Evolutionary conservation across 305 asterid species (phyloP).

Genomic region (Withania somnifera): DNA sequence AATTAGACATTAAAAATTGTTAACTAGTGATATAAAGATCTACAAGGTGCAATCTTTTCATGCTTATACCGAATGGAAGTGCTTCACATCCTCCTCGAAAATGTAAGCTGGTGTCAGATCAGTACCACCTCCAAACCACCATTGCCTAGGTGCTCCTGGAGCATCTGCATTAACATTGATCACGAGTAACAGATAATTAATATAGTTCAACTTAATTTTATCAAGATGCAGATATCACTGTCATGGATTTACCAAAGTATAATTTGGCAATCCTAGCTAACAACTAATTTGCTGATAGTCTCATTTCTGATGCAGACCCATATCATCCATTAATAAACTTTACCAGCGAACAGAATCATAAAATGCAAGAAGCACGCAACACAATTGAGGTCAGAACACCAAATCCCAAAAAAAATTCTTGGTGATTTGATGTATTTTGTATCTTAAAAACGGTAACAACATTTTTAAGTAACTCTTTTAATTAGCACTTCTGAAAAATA

Average conservation of each 20-base stretch:
- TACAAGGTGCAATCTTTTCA: neutral
- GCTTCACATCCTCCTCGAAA: conserved; percentile 91
- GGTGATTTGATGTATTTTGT: neutral
- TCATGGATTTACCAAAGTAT: neutral
- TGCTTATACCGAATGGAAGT: conserved; percentile 71
- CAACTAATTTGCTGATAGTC: neutral
- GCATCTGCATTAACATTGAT: conserved; percentile 42
- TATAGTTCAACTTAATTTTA: neutral
- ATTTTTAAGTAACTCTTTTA: neutral
- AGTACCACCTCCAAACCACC: conserved; percentile 99
- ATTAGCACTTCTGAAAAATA: neutral
- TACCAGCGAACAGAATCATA: neutral
- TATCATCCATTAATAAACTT: neutral
- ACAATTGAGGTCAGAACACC: neutral
- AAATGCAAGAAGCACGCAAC: neutral
- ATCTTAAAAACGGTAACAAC: neutral
- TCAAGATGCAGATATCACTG: neutral
- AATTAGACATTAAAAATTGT: neutral
- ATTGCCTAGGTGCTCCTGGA: conserved; percentile 89
- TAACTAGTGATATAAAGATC: neutral
- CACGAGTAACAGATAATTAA: neutral
- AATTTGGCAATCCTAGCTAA: neutral
- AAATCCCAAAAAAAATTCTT: neutral
- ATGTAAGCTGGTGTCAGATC: conserved; percentile 96
- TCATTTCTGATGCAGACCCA: neutral